Evolutionary conservation across 257 asterid genomes (phyloP).

Genomic region (Petunia secreta): DNA sequence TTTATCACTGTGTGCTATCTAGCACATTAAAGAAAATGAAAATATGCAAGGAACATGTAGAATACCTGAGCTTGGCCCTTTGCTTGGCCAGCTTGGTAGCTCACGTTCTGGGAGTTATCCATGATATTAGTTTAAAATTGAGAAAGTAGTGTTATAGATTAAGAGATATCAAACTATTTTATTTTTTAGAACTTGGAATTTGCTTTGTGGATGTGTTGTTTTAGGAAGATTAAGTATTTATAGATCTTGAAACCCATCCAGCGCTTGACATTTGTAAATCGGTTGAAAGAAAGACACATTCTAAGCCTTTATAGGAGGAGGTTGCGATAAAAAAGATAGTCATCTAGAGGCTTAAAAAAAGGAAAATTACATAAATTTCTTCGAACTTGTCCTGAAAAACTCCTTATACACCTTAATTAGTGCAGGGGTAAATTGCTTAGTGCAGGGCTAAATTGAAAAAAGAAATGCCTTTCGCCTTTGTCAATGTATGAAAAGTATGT

Average conservation of each 20-base stretch:
- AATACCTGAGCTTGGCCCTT: conserved; percentile 45
- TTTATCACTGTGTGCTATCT: no score
- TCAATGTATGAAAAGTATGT: no score
- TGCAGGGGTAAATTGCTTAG: no score
- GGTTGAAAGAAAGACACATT: no score
- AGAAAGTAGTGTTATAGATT: not conserved
- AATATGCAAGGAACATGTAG: not conserved
- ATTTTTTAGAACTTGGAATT: not conserved
- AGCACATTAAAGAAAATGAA: not conserved
- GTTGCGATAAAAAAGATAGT: no score
- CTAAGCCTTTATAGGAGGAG: no score
- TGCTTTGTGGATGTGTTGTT: not conserved
- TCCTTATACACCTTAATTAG: no score
- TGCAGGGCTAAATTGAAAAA: no score
- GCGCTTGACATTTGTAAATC: not conserved
- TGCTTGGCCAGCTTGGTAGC: conserved; percentile 47
- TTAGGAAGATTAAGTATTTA: not conserved
- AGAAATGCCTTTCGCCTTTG: no score
- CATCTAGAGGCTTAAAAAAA: no score
- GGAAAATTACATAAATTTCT: no score
- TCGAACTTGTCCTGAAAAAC: no score
- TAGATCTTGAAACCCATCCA: not conserved
- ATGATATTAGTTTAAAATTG: conserved; percentile 11
- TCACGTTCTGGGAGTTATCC: conserved; percentile 33
- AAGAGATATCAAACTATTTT: not conserved